Base-by-base conservation (phyloP, 2,329 filamentous ascomycete species). In the Cladosporium halotolerans region DNA sequence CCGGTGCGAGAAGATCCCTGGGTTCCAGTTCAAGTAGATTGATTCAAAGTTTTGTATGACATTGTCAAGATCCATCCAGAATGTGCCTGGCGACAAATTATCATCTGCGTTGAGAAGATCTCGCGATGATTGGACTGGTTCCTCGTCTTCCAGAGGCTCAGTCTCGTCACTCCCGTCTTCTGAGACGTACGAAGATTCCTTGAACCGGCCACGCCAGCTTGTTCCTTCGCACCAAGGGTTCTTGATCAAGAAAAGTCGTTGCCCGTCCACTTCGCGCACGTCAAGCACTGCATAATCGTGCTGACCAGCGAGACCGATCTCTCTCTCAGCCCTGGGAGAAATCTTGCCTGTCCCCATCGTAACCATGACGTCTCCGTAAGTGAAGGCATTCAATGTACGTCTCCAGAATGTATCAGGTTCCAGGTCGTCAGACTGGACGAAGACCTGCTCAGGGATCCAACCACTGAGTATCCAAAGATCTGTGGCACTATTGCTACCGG, bases 11-110 rank as follows among this genome's bases (percentile, higher is more conserved):
- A 99, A 99, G 0, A 96, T 75, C 0, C 80, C 79, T 0, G 93
- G 91, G 60, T 96, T 96, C 93, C 93, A 99, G 71, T 97, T 99
- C 52, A 99, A 77, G 69, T 97, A 99, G 60, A 99, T 82, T 14
- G 91, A 95, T 67, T 97, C 90, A 58, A 96, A 99, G 66, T 96
- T 85, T 63, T 96, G 90, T 34, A 89, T 80, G 3, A 96, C 83
- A 59, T 90, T 88, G 61, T 95, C 88, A 28, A 93, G 82, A 19
- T 85, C 83, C 72, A 97, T 95, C 92, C 93, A 97, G 66, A 96
- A 95, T 1, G 86, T 89, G n/a, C 90, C 89, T 0, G 86, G 84
- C 28, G 72, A 66, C 7, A 73, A 65, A 36, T 70, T 62, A 19
- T 72, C 65, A 28, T 71, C 67, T 2, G 61, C 60, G 38, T 70